These are phyloP conservation scores for Seminavis robusta DNA, from an alignment of 108 stramenopile species.

Conservation along the genomic window DNA sequence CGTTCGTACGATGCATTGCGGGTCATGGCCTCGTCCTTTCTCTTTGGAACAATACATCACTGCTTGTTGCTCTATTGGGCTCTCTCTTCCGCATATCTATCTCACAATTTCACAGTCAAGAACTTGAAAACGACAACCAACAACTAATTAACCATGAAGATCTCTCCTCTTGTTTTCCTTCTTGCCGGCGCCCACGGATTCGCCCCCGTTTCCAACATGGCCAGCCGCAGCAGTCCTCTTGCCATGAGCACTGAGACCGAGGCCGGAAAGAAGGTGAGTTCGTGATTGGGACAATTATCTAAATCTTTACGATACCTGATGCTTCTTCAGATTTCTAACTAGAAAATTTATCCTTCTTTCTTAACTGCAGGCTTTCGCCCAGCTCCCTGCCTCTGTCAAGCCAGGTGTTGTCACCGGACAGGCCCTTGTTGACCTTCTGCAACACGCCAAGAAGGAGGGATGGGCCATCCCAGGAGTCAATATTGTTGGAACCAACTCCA, in stretches of 20 bases:
- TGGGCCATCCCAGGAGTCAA: constrained; percentile 97
- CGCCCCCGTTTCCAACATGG: constrained; percentile 45
- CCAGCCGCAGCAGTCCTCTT: constrained; percentile 38
- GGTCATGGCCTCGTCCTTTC: no score
- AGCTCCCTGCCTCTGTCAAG: constrained; percentile 87
- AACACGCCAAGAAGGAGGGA: constrained; percentile 77
- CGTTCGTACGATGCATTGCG: no score
- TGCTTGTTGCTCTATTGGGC: no score
- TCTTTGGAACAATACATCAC: no score
- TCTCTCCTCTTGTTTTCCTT: constrained; percentile 55
- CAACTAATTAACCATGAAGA: constrained; percentile 75
- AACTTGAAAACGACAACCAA: no score
- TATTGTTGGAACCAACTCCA: constrained; percentile 87
- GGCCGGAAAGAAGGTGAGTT: constrained; percentile 43
- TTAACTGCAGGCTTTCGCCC: constrained; percentile 65
- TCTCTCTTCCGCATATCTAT: no score
- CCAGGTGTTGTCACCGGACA: constrained; percentile 90
- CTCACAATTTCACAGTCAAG: no score
- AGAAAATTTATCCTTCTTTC: constrained; percentile 2
- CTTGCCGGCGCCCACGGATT: constrained; percentile 51
- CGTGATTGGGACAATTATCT: background rate
- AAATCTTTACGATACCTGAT: background rate
- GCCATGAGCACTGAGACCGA: constrained; percentile 62
- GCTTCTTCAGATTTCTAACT: background rate
- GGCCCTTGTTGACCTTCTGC: constrained; percentile 82